Evolutionary conservation across 805 yeast species (phyloP).

Genomic region (Candida nanaspora): DNA sequence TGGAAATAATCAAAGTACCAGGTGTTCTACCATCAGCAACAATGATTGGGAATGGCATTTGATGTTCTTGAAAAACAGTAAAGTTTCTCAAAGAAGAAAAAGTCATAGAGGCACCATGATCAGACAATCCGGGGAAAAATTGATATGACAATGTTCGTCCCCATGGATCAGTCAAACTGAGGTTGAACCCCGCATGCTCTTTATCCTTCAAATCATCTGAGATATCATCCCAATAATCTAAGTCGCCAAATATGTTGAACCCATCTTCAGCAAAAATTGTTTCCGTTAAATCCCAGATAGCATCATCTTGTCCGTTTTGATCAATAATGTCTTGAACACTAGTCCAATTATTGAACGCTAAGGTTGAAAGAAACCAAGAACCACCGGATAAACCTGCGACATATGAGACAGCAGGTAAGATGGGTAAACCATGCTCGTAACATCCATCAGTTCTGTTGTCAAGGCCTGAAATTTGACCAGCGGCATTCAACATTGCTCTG

Average conservation of each 20-base stretch:
- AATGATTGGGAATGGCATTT: conserved; percentile 68
- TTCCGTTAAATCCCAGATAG: conserved; percentile 64
- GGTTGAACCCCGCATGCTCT: conserved; percentile 55
- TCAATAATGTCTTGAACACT: conserved; percentile 54
- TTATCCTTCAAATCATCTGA: conserved; percentile 45
- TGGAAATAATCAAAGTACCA: conserved; percentile 43
- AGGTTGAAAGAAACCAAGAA: conserved; percentile 68
- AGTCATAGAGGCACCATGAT: conserved; percentile 58
- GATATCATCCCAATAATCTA: conserved; percentile 47
- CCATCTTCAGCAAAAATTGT: conserved; percentile 62
- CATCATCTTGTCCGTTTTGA: conserved; percentile 27
- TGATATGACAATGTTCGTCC: conserved; percentile 69
- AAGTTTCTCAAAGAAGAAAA: conserved; percentile 52
- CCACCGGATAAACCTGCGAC: conserved; percentile 81
- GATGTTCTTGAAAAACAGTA: conserved; percentile 51
- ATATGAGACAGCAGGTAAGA: conserved; percentile 66
- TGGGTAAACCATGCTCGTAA: conserved; percentile 54
- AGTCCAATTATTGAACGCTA: conserved; percentile 67
- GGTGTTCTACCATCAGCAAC: conserved; percentile 65
- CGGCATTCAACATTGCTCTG: conserved; percentile 81
- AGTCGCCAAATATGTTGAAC: conserved; percentile 42
- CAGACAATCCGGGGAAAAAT: conserved; percentile 53
- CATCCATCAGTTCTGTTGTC: conserved; percentile 63
- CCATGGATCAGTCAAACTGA: conserved; percentile 75
- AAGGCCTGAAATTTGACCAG: conserved; percentile 73